Conservation (phyloP, 1,284 basidiomycete species). For the Pseudozyma thailandica region DNA sequence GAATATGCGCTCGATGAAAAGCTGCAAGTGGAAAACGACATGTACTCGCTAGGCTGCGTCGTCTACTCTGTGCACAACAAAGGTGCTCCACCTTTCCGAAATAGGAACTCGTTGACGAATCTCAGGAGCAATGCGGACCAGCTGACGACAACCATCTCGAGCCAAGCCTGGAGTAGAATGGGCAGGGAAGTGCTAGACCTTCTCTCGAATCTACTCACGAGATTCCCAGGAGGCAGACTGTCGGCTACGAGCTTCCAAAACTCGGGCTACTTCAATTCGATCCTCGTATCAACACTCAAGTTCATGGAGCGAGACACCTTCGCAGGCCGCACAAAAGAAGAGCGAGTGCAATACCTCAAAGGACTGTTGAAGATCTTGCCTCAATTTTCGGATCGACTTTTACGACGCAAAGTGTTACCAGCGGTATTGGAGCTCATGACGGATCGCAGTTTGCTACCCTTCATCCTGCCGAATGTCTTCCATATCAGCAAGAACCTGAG, state of each 20-base stretch:
- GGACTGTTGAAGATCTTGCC: conserved; percentile 84
- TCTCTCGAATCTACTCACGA: conserved; percentile 71
- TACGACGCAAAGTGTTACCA: conserved; percentile 90
- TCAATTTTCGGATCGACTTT: conserved; percentile 86
- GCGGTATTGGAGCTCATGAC: conserved; percentile 72
- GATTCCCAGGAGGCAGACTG: conserved; percentile 78
- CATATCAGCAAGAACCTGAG: conserved; percentile 81
- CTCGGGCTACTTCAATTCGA: conserved; percentile 87
- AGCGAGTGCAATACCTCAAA: conserved; percentile 90
- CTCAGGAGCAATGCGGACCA: conserved; percentile 81
- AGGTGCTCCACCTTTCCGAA: conserved; percentile 86
- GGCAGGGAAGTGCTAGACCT: conserved; percentile 58
- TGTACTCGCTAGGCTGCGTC: conserved; percentile 92
- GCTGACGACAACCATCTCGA: conserved; percentile 39
- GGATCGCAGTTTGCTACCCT: conserved; percentile 76
- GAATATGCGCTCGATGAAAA: conserved; percentile 93
- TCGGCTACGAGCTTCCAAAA: conserved; percentile 81
- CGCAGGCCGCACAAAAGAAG: conserved; percentile 90
- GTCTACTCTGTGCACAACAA: conserved; percentile 82
- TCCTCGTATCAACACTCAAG: conserved; percentile 95
- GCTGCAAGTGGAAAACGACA: conserved; percentile 83
- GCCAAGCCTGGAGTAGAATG: conserved; percentile 50
- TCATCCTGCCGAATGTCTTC: conserved; percentile 98
- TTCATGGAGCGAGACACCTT: conserved; percentile 96
- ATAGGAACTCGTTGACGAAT: conserved; percentile 82